Percentiles rank a stretch among this genome's conserved stretches.
Evolutionary conservation across 371 early-diverging fungal species (phyloP).

Genomic region (Smittium culicis): DNA sequence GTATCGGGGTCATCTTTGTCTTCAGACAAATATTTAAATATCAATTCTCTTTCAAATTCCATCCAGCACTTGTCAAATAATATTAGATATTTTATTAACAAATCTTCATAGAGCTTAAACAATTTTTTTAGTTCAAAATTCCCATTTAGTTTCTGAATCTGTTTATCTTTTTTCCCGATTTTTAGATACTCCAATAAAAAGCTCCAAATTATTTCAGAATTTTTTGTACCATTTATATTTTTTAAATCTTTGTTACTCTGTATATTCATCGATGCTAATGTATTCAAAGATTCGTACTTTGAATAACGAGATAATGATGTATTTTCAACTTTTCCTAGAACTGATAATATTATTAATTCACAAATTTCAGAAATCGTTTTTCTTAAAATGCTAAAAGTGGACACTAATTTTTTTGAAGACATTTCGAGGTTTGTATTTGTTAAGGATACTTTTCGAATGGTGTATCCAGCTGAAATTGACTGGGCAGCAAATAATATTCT

Average conservation of each 20-base stretch:
- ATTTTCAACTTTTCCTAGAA: background rate
- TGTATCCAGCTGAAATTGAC: background rate
- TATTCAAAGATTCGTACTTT: background rate
- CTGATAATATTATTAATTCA: background rate
- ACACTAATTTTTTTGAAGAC: background rate
- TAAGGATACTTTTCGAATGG: background rate
- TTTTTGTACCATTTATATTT: too few species aligned
- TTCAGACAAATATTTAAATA: slow-evolving; percentile 42
- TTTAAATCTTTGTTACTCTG: too few species aligned
- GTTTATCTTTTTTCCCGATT: too few species aligned
- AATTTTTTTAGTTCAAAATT: too few species aligned
- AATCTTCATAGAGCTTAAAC: too few species aligned
- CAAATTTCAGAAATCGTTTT: background rate
- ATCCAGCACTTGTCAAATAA: slow-evolving; percentile 45
- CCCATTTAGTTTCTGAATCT: too few species aligned
- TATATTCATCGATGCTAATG: background rate
- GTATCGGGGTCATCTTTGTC: background rate
- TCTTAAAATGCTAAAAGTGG: background rate
- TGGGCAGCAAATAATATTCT: slow-evolving; percentile 1
- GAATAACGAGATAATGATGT: background rate
- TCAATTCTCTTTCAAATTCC: slow-evolving; percentile 42
- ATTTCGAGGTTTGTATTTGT: background rate
- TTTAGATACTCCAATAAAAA: background rate
- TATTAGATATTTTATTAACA: background rate
- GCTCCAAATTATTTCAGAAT: too few species aligned